Conservation (phyloP, 1,139 yeast genomes). For the Suhomyces atakaporum region DNA sequence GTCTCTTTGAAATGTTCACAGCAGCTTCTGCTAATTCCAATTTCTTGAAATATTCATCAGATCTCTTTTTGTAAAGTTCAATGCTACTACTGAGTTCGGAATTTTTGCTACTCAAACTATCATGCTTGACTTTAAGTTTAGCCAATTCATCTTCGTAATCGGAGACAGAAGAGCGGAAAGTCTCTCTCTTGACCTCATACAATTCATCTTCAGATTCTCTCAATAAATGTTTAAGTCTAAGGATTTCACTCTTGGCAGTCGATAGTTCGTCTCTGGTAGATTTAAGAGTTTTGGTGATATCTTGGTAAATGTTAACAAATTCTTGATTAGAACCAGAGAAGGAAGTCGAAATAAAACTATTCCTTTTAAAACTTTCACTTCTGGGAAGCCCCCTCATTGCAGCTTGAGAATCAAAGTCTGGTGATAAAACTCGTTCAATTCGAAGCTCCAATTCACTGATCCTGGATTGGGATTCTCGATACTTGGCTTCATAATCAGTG, state of each 20-base stretch:
- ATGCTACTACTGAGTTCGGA: constrained; percentile 54
- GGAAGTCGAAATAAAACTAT: constrained; percentile 31
- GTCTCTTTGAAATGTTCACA: constrained; percentile 60
- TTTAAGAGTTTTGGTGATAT: constrained; percentile 52
- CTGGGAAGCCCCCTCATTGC: constrained; percentile 13
- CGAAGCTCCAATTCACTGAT: constrained; percentile 38
- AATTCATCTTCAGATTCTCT: constrained; percentile 51
- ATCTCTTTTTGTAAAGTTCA: constrained; percentile 65
- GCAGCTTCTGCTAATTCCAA: constrained; percentile 81
- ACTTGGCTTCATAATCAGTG: constrained; percentile 42
- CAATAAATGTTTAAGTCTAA: constrained; percentile 51
- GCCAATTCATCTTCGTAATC: constrained; percentile 48
- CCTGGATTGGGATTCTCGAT: constrained; percentile 38
- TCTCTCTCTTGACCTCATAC: constrained; percentile 39
- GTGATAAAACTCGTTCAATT: constrained; percentile 27
- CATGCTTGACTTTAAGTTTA: constrained; percentile 50
- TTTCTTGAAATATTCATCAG: constrained; percentile 74
- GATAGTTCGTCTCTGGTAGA: constrained; percentile 53
- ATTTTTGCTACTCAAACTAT: constrained; percentile 53
- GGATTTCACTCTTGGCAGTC: constrained; percentile 52
- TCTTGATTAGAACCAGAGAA: constrained; percentile 44
- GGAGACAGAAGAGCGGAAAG: constrained; percentile 37
- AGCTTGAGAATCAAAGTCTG: constrained; percentile 16
- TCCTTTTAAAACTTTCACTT: constrained; percentile 43
- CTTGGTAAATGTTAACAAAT: constrained; percentile 55